Base-by-base conservation (phyloP, 169 alveolate genomes). In the Eimeria brunetti region DNA sequence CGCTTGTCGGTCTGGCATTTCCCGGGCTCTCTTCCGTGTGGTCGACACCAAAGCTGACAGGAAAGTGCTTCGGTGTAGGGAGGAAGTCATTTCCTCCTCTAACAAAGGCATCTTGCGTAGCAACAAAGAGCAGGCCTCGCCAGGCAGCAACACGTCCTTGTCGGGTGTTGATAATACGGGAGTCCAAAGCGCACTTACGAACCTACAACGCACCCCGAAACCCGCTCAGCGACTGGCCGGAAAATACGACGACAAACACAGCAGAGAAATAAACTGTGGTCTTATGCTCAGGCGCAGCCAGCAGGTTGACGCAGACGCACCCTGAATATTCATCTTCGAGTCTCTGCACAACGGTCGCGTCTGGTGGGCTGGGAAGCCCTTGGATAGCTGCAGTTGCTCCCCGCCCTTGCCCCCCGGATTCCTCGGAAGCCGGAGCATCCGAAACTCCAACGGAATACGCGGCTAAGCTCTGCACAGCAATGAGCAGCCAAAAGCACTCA, bases 31-130 rank as follows among this genome's bases (percentile, higher is more conserved):
- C 95, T 75, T 56, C 91, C 81, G 5, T 84, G 36, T 46, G n/a
- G 64, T 58, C 20, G 89, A 51, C 71, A 81, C 95, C 51, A 91
- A 83, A 24, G 85, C 46, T 7, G 73, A 75, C 51, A 91, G 91
- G 73, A 91, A 91, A 27, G 71, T 85, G 49, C 30, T 38, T 18
- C 95, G 27, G 53, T 91, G 85, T 16, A 75, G 89, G 16, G 95
- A 60, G 46, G 95, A 91, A 22, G 95, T 49, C 73, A 91, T 53
- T 22, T 91, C 95, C 60, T 41, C 73, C 91, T 91, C 64, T 49
- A 91, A 46, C 71, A 53, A 49, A 27, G 95, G 91, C 69, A 91
- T 64, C 81, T 33, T 56, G 69, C 20, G 46, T 27, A 36, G 56
- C 73, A 91, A 71, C 91, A 56, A 27, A 27, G 38, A 38, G 69